Evolutionary conservation across 257 asterid genomes (phyloP).

Genomic region (Solanum tarijense): DNA sequence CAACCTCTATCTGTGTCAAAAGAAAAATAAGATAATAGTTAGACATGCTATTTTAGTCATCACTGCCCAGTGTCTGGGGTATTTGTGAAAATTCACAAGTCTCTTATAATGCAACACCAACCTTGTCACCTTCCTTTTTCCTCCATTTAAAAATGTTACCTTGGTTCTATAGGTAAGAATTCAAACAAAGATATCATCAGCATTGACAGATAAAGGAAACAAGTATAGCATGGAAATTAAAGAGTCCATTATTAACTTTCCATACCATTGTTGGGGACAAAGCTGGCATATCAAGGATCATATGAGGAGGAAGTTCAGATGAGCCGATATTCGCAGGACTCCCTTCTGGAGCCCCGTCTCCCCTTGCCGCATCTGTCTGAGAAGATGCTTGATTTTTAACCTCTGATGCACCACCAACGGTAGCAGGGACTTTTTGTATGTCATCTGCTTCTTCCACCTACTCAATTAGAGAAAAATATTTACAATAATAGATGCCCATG

Average conservation of each 20-base stretch:
- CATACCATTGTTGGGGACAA: slow-evolving; percentile 97
- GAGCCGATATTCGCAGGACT: slow-evolving; percentile 46
- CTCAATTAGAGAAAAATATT: slow-evolving; percentile 29
- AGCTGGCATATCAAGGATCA: slow-evolving; percentile 93
- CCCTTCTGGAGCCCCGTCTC: slow-evolving; percentile 32
- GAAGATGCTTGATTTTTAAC: slow-evolving; percentile 33
- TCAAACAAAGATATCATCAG: slow-evolving; percentile 8
- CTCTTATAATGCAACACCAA: slow-evolving; percentile 14
- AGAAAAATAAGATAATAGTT: background rate
- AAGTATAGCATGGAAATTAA: background rate
- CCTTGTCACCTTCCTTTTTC: slow-evolving; percentile 98
- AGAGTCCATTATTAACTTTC: slow-evolving; percentile 7
- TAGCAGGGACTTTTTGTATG: slow-evolving; percentile 54
- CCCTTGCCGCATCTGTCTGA: slow-evolving; percentile 28
- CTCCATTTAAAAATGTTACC: slow-evolving; percentile 85
- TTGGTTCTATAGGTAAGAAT: slow-evolving; percentile 55
- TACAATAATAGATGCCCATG: slow-evolving; percentile 8
- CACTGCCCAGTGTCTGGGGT: background rate
- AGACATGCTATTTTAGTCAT: background rate
- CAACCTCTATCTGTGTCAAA: slow-evolving; percentile 80
- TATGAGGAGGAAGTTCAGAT: slow-evolving; percentile 88
- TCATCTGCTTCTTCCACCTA: slow-evolving; percentile 90
- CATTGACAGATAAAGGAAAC: slow-evolving; percentile 6
- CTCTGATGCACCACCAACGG: slow-evolving; percentile 35
- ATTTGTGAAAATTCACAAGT: background rate